Percentiles rank a stretch among this genome's conserved stretches.
These are phyloP conservation scores for Ganoderma sp. DNA, from an alignment of 1,284 basidiomycete species.

Conservation along the genomic window DNA sequence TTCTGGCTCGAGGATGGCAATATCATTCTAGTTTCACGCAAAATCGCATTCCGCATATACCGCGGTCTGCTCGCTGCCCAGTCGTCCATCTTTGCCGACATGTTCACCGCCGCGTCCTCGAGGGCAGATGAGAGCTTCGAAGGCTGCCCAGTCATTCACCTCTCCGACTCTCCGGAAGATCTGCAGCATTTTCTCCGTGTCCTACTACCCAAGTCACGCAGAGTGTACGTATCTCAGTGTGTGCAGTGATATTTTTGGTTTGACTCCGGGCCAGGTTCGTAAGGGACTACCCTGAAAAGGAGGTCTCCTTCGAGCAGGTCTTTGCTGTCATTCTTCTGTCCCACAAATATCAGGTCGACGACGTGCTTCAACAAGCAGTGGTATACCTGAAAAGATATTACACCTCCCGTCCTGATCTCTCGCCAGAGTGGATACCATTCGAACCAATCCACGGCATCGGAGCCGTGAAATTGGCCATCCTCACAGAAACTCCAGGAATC, in stretches of 20 bases:
- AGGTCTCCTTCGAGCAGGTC: constrained; percentile 7
- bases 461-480: not conserved
- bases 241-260: not conserved
- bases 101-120: constrained; percentile 28
- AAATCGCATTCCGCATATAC: constrained; percentile 27
- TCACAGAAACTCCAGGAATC: not conserved
- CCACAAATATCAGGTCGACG: constrained; percentile 19
- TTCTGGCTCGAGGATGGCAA: constrained; percentile 30
- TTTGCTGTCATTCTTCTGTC: constrained; percentile 9
- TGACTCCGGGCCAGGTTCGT: not conserved
- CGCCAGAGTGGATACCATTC: not conserved
- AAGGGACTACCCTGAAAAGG: not conserved
- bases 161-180: constrained; percentile 17
- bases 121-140: constrained; percentile 17
- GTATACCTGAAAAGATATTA: not conserved
- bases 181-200: constrained; percentile 14
- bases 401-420: not conserved
- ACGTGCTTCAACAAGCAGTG: constrained; percentile 7
- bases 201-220: constrained; percentile 1
- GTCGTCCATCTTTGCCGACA: constrained; percentile 25
- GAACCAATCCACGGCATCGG: not conserved
- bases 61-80: constrained; percentile 25
- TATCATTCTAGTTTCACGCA: constrained; percentile 26
- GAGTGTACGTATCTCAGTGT: not conserved
- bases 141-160: constrained; percentile 22